phyloP scores from a whole-genome alignment of 345 rosid species.

The Melastoma malabathricum region DNA sequence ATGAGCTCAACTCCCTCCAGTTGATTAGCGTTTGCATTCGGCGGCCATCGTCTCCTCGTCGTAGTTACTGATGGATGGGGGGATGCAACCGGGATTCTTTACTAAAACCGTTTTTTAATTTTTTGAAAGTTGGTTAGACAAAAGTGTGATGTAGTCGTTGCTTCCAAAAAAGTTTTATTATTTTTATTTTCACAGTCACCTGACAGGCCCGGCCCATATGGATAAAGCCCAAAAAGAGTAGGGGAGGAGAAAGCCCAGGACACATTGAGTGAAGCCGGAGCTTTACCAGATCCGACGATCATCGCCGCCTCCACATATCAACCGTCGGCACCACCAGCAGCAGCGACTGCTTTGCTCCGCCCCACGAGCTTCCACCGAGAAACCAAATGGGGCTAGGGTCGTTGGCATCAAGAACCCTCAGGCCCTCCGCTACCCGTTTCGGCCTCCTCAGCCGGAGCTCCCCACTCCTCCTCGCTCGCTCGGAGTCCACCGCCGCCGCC shows the following conservation, averaged over 20 bases:
- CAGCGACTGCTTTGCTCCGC: not conserved
- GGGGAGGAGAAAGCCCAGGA: too few species aligned
- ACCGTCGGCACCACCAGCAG: too few species aligned
- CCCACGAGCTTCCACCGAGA: not conserved
- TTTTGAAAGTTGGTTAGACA: not conserved
- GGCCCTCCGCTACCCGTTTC: slow-evolving; percentile 22
- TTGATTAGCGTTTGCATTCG: not conserved
- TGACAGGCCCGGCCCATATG: too few species aligned
- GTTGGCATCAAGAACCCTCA: slow-evolving; percentile 57
- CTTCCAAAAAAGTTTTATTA: not conserved
- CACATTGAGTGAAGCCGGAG: too few species aligned
- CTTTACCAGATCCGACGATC: too few species aligned
- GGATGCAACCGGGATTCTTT: too few species aligned
- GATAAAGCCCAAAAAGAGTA: too few species aligned
- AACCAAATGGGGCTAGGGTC: slow-evolving; percentile 55
- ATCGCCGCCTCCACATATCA: too few species aligned
- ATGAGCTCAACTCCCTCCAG: not conserved
- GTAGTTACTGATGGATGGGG: too few species aligned
- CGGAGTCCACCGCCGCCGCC: slow-evolving; percentile 48
- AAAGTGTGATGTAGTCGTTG: slow-evolving; percentile 3
- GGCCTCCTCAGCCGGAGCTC: slow-evolving; percentile 57
- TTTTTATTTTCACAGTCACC: too few species aligned
- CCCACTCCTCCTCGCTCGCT: slow-evolving; percentile 41
- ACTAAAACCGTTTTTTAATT: too few species aligned
- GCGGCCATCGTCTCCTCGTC: too few species aligned